Conservation (phyloP, 768 basidiomycete genomes). For the Pholiota conissans region DNA sequence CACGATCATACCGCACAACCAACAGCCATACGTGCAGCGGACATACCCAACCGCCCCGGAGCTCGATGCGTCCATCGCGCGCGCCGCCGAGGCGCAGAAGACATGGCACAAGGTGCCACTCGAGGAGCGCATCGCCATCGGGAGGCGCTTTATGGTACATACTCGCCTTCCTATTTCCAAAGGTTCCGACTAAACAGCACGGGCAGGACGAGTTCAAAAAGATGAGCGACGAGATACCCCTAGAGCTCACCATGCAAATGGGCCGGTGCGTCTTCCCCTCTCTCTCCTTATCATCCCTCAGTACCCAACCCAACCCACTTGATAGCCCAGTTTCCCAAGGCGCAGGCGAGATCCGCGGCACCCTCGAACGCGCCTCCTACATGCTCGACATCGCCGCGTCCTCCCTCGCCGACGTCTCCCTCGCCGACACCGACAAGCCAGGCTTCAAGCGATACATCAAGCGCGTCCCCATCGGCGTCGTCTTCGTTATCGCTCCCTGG, state of each 20-base stretch:
- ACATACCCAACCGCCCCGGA: constrained; percentile 60
- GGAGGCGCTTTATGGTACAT: constrained; percentile 40
- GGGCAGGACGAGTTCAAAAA: constrained; percentile 49
- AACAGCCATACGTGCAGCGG: constrained; percentile 65
- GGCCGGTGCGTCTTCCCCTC: constrained; percentile 61
- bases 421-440: constrained; percentile 77
- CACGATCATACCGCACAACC: constrained; percentile 82
- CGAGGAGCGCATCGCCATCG: constrained; percentile 69
- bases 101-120: constrained; percentile 75
- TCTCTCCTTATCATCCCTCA: background rate
- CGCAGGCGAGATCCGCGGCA: constrained; percentile 78
- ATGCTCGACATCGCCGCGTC: constrained; percentile 82
- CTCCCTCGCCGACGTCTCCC: constrained; percentile 70
- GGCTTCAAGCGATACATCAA: constrained; percentile 85
- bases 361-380: constrained; percentile 79
- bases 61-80: constrained; percentile 58
- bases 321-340: constrained; percentile 83
- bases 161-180: no score
- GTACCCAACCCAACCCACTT: background rate
- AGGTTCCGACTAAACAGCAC: no score
- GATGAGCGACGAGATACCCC: constrained; percentile 57
- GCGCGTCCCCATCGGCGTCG: constrained; percentile 82
- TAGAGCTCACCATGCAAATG: constrained; percentile 88
- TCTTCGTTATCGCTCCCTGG: constrained; percentile 90
- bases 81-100: constrained; percentile 68